phyloP scores from a whole-genome alignment of 768 basidiomycete species.

The Phanerodontia chrysosporium region DNA sequence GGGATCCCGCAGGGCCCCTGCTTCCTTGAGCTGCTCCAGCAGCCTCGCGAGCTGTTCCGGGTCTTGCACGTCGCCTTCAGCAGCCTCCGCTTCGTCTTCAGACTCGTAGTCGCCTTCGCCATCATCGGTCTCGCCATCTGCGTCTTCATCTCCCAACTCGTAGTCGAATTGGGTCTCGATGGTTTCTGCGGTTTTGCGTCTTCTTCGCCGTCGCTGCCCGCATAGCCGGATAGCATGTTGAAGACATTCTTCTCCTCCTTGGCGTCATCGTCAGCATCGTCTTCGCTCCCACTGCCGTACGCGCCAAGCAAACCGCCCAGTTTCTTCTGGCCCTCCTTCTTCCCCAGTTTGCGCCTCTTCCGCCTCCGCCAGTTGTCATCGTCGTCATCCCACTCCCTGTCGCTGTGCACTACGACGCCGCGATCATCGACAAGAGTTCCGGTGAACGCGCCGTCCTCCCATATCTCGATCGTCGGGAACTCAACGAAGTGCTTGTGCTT shows the following conservation, averaged over 20 bases:
- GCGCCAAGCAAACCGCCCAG: constrained; percentile 55
- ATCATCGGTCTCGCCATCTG: constrained; percentile 26
- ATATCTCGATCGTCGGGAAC: constrained; percentile 79
- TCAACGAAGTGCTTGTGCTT: constrained; percentile 70
- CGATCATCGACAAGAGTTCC: constrained; percentile 55
- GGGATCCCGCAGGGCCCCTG: constrained; percentile 25
- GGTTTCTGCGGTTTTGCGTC: constrained; percentile 10
- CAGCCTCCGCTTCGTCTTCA: constrained; percentile 4
- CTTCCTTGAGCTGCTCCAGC: constrained; percentile 39
- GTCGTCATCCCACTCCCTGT: constrained; percentile 10
- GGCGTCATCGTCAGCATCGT: constrained; percentile 33
- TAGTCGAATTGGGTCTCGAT: constrained; percentile 19
- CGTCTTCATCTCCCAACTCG: constrained; percentile 29
- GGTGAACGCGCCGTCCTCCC: constrained; percentile 56
- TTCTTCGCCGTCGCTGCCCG: constrained; percentile 39
- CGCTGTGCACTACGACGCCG: constrained; percentile 35
- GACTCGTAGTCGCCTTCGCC: constrained; percentile 31
- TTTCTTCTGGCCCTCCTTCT: constrained; percentile 46
- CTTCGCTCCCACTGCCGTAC: constrained; percentile 50
- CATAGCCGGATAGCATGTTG: constrained; percentile 40
- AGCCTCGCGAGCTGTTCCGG: constrained; percentile 37
- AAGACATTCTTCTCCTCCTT: constrained; percentile 34
- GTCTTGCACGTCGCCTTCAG: constrained; percentile 22
- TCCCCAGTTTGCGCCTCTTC: constrained; percentile 58
- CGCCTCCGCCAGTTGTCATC: constrained; percentile 31